Evolutionary conservation across 805 yeast genomes (phyloP), one percentile per base, ranked within the genome.

Genomic region (Saccharomycopsis vini): DNA sequence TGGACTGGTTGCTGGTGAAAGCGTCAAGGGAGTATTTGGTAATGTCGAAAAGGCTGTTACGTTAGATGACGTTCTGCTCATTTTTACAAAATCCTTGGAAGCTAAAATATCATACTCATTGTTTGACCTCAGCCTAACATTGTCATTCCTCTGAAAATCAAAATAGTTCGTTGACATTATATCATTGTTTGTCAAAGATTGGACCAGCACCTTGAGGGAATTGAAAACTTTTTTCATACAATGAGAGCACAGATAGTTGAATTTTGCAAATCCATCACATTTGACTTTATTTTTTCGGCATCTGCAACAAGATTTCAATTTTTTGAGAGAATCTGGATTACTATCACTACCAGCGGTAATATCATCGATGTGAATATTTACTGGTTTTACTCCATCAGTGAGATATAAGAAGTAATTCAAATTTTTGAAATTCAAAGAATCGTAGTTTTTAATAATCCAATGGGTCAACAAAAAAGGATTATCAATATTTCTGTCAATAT

Each of bases 231-330:
- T 49, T 40, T 47, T 46, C 28, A 49, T 46, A 39, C 52, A 49
- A 29, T 47, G 46, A 5, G 44, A 36, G 23, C 52, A 49, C 28
- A 48, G 43, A 24, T 46, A 49, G 3, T 46, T 45, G 34, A 46
- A 49, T 28, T 49, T 49, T 15, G 30, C 22, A 19, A 47, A 24
- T 13, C 48, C 43, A 29, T 49, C 52, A 37, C 52, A 49, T 32
- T 46, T 49, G 15, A 49, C 44, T 28, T 49, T 49, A 22, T 49
- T 49, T 15, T 44, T 43, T 7, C 52, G 42, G 36, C 52, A 49
- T 35, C 52, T 40, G 4, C 44, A 43, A 34, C 52, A 49, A 5
- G 52, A 49, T 44, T 46, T 46, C 30, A 49, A 36, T 34, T 46
- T 46, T 20, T 49, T 49, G 19, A 43, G 36, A 21, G 46, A 33